Evolutionary conservation across 441 rosid species (phyloP), one percentile per base, ranked within the genome.

Genomic region (Dalechampia spathulata): DNA sequence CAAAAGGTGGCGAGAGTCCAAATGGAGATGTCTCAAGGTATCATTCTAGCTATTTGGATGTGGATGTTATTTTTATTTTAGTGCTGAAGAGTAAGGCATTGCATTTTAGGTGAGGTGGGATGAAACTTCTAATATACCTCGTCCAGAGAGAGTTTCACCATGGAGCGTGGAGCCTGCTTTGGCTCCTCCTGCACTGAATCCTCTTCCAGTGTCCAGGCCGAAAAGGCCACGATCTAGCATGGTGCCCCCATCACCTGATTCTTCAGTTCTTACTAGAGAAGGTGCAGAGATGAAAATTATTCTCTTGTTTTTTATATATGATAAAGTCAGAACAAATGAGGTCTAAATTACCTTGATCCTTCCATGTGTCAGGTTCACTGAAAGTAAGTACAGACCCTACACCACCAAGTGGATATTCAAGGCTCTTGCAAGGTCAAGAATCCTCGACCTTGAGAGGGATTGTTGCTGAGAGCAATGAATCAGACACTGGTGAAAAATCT

Each of bases 381-480:
- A 87, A 79, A 71, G 67, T 73, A 27, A 78, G 66, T 57, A 55
- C 68, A 69, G 99, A 85, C 74, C 80, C 95, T 77, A 61, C 83
- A 62, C 71, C 78, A 0, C 71, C 77, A 40, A 77, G 76, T 62
- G 91, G 86, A 57, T 84, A 79, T 68, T 67, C 97, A 38, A 90
- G 91, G 95, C 95, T 84, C 90, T 85, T 85, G 87, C 95, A 90
- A 87, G 97, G 96, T 82, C 97, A 90, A 89, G 96, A 87, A 77
- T 72, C 72, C 58, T 61, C 87, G 70, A 73, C 88, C 90, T 78
- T 81, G 89, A 79, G 83, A 72, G 74, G 81, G 59, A 82, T 73
- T 74, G 78, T 78, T 65, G 47, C 75, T 1, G 84, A 78, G 71
- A 87, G 73, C 72, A 74, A 71, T 0, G 96, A 83, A 55, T 72